phyloP scores from a whole-genome alignment of 129 eudicot species.

The Lonicera japonica region DNA sequence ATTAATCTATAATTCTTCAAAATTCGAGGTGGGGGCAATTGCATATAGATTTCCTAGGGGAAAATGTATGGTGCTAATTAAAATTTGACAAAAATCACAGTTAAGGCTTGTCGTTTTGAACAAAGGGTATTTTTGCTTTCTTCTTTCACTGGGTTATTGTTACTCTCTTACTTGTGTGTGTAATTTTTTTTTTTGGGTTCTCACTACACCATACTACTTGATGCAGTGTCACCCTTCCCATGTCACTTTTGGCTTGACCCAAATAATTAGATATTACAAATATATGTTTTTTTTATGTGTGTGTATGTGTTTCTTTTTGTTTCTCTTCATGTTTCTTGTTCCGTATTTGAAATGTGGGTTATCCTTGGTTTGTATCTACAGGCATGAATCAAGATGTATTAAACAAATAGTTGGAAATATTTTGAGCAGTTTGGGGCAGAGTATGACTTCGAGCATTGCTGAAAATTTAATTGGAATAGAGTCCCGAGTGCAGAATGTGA shows the following conservation, averaged over 20 bases:
- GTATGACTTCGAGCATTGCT: neutral
- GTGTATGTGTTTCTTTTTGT: neutral
- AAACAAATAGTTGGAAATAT: conserved; percentile 5
- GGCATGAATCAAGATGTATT: conserved; percentile 9
- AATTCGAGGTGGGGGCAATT: too few relatives aligned
- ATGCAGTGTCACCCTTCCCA: too few relatives aligned
- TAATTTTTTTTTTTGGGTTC: neutral
- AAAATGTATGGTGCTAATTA: too few relatives aligned
- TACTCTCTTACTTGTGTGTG: neutral
- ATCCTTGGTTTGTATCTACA: neutral
- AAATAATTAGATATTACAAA: too few relatives aligned
- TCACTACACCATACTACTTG: neutral
- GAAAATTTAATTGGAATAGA: conserved; percentile 13
- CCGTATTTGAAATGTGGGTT: neutral
- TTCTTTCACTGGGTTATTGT: too few relatives aligned
- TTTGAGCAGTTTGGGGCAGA: neutral
- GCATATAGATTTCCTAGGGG: too few relatives aligned
- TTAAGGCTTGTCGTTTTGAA: too few relatives aligned
- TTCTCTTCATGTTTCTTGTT: neutral
- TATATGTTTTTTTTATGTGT: too few relatives aligned
- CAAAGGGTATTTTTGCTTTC: too few relatives aligned
- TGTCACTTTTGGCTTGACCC: too few relatives aligned
- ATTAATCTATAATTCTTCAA: too few relatives aligned
- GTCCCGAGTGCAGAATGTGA: neutral
- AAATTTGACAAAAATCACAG: too few relatives aligned